A percentile compares a stretch with the other conserved stretches of the same genome.
phyloP scores from a whole-genome alignment of 169 alveolate genomes.

The Blepharisma undulans region DNA sequence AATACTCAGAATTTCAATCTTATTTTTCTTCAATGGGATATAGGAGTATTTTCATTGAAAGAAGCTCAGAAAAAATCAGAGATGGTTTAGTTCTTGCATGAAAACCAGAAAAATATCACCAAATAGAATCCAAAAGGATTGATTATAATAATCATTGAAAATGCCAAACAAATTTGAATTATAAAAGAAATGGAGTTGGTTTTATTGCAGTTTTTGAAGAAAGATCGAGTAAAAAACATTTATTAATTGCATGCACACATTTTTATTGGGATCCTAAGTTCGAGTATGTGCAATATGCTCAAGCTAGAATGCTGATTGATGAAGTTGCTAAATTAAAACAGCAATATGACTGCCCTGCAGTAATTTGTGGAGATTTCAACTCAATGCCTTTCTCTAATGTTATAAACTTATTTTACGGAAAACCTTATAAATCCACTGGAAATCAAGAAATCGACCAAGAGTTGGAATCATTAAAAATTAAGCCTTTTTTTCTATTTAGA shows the following conservation, averaged over 20 bases:
- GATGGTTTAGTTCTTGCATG: slow-evolving; percentile 4
- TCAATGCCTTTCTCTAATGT: background rate
- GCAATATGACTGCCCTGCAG: background rate
- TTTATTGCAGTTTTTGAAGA: background rate
- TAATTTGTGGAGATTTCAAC: background rate
- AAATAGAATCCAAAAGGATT: background rate
- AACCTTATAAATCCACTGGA: background rate
- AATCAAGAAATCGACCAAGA: background rate
- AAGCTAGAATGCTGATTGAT: background rate
- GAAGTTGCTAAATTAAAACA: background rate
- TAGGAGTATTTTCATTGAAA: background rate
- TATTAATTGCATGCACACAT: background rate
- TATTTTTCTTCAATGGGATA: no score
- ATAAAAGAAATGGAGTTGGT: background rate
- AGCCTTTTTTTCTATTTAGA: background rate
- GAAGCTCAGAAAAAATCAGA: background rate
- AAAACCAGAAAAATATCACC: background rate
- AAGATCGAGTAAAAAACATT: background rate
- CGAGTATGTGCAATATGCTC: background rate
- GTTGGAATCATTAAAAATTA: background rate
- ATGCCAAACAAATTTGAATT: background rate
- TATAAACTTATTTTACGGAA: background rate
- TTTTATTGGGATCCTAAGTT: background rate
- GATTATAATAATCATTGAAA: background rate
- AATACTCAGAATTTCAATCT: background rate